phyloP scores from a whole-genome alignment of 2,329 filamentous ascomycete genomes.

The Mycosphaerella arachidis region DNA sequence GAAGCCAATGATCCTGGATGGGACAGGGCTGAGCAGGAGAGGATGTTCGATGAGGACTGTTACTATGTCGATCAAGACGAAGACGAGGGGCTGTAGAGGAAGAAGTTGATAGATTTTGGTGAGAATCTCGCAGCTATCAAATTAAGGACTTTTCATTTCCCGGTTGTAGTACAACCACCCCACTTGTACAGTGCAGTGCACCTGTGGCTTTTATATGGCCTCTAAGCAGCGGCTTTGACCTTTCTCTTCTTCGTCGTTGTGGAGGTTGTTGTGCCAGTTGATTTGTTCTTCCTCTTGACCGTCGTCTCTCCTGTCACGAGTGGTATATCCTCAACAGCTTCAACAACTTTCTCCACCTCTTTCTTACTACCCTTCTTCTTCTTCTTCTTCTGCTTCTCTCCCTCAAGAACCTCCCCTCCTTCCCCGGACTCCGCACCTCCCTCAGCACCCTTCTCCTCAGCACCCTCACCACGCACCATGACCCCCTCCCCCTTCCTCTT shows the following conservation, averaged over 20 bases:
- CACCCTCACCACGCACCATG: slow-evolving; percentile 29
- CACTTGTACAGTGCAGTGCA: background rate
- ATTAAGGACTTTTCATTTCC: no score
- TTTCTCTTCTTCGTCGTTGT: slow-evolving; percentile 21
- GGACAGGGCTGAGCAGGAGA: no score
- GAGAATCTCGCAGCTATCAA: no score
- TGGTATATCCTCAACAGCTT: slow-evolving; percentile 6
- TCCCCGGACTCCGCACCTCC: slow-evolving; percentile 19
- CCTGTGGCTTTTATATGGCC: background rate
- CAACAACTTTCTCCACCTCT: slow-evolving; percentile 10
- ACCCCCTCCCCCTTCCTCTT: slow-evolving; percentile 35
- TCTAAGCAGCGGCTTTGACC: slow-evolving; percentile 11
- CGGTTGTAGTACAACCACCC: no score
- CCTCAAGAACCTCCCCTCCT: slow-evolving; percentile 14
- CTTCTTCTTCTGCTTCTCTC: background rate
- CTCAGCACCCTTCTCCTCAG: slow-evolving; percentile 21
- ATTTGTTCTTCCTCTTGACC: slow-evolving; percentile 20
- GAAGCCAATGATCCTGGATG: no score
- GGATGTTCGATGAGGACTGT: no score
- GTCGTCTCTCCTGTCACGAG: slow-evolving; percentile 16
- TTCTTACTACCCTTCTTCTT: slow-evolving; percentile 1
- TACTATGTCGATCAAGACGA: no score
- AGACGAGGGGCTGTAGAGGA: no score
- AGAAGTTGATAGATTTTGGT: no score
- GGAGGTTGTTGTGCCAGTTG: slow-evolving; percentile 3